Conservation (phyloP, 2,329 filamentous ascomycete genomes). For the Venturia oleaginea region DNA sequence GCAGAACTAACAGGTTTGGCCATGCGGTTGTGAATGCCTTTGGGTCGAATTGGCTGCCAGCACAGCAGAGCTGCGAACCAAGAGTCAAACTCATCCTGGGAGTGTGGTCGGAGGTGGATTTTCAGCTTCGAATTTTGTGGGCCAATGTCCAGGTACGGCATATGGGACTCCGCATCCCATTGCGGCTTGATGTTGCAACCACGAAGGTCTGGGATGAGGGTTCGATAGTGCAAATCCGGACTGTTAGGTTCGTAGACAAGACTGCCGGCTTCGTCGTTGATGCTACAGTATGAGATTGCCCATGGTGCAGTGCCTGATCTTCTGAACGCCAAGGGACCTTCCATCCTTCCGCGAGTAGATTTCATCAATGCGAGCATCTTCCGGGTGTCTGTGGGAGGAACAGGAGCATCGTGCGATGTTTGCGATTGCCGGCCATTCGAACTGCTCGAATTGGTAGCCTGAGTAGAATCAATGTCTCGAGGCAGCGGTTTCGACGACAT, state of each 20-base stretch:
- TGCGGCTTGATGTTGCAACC: slow-evolving; percentile 58
- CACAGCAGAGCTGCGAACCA: slow-evolving; percentile 75
- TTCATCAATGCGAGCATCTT: slow-evolving; percentile 70
- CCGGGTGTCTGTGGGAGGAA: slow-evolving; percentile 57
- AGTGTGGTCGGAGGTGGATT: slow-evolving; percentile 55
- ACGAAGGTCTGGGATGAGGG: slow-evolving; percentile 63
- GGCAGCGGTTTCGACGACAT: slow-evolving; percentile 15
- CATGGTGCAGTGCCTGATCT: slow-evolving; percentile 52
- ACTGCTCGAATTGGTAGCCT: not conserved
- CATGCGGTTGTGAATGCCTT: slow-evolving; percentile 45
- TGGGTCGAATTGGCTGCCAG: slow-evolving; percentile 67
- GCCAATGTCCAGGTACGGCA: slow-evolving; percentile 43
- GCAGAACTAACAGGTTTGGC: slow-evolving; percentile 37
- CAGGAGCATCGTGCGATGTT: slow-evolving; percentile 20
- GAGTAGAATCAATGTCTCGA: not conserved
- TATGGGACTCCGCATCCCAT: slow-evolving; percentile 38
- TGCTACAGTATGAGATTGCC: slow-evolving; percentile 64
- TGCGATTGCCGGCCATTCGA: slow-evolving; percentile 1
- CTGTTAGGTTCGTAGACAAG: slow-evolving; percentile 67
- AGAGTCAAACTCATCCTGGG: slow-evolving; percentile 59
- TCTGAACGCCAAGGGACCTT: slow-evolving; percentile 66
- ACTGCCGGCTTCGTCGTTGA: slow-evolving; percentile 66
- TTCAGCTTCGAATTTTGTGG: slow-evolving; percentile 47
- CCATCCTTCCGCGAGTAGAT: slow-evolving; percentile 68
- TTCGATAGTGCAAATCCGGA: slow-evolving; percentile 53